A percentile compares a stretch with the other conserved stretches of the same genome.
Evolutionary conservation across 108 stramenopile species (phyloP).

Genomic region (Nitzschia sp.): DNA sequence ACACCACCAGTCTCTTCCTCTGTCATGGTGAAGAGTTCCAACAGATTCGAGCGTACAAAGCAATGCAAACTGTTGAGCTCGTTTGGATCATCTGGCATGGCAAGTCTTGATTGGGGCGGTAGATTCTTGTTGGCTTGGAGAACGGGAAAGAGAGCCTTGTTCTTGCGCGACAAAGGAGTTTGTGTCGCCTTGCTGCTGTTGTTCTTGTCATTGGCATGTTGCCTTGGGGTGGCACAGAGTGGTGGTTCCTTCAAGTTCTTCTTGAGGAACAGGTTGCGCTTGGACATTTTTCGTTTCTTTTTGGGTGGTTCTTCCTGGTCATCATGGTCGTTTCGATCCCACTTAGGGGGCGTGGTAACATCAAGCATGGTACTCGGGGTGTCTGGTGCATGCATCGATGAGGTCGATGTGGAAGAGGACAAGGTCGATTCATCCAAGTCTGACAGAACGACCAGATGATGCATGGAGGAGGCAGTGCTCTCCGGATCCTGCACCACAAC

Average conservation of each 20-base stretch:
- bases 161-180: no score
- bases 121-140: no score
- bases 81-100: constrained; percentile 27
- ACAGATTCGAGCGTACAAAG: constrained; percentile 43
- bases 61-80: constrained; percentile 47
- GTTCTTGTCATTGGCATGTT: no score
- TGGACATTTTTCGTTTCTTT: background rate
- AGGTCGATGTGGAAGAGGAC: no score
- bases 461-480: background rate
- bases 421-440: background rate
- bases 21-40: constrained; percentile 42
- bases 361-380: no score
- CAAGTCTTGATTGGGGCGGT: constrained; percentile 10
- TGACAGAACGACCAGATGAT: background rate
- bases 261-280: background rate
- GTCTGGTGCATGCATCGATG: no score
- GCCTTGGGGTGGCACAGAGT: no score
- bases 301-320: constrained; percentile 17
- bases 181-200: no score
- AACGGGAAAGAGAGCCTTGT: no score
- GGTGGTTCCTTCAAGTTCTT: no score
- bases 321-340: no score
- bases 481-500: background rate
- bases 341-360: no score
- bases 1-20: background rate